Conservation (phyloP, 192 early-diverging fungal genomes). For the Backusella australiensis region DNA sequence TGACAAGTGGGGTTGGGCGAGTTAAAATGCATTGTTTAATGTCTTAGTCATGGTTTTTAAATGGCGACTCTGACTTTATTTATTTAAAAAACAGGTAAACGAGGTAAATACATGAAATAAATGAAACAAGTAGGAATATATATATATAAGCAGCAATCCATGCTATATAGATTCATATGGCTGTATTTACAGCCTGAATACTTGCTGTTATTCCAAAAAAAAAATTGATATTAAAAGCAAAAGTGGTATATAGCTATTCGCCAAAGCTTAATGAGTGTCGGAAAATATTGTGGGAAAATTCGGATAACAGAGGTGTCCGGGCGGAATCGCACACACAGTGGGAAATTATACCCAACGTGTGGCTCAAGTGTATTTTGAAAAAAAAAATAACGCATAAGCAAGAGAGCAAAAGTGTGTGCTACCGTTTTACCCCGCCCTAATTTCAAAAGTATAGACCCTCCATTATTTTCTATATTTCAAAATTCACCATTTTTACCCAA, state of each 20-base stretch:
- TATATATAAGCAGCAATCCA: not conserved
- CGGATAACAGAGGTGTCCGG: not conserved
- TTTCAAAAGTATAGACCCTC: not conserved
- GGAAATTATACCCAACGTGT: not conserved
- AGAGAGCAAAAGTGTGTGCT: not conserved
- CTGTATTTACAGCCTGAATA: not conserved
- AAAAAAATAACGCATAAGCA: not conserved
- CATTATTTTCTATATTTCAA: not conserved
- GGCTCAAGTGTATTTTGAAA: not conserved
- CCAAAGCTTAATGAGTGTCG: not conserved
- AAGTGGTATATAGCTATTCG: not conserved
- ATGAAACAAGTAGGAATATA: not conserved
- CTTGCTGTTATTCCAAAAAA: not conserved
- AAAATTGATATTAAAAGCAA: not conserved
- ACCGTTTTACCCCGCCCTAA: not conserved
- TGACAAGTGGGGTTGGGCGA: slow-evolving; percentile 2
- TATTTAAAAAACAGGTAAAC: not conserved
- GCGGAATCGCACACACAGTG: not conserved
- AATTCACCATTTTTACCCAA: not conserved
- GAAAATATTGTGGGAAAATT: slow-evolving; percentile 8
- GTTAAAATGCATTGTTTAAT: slow-evolving; percentile 1
- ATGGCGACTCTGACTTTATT: not conserved
- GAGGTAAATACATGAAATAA: not conserved
- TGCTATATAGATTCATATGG: not conserved
- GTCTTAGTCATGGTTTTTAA: slow-evolving; percentile 6